Conservation (phyloP, 2,329 filamentous ascomycete species). For the Rhinocladiella similis region DNA sequence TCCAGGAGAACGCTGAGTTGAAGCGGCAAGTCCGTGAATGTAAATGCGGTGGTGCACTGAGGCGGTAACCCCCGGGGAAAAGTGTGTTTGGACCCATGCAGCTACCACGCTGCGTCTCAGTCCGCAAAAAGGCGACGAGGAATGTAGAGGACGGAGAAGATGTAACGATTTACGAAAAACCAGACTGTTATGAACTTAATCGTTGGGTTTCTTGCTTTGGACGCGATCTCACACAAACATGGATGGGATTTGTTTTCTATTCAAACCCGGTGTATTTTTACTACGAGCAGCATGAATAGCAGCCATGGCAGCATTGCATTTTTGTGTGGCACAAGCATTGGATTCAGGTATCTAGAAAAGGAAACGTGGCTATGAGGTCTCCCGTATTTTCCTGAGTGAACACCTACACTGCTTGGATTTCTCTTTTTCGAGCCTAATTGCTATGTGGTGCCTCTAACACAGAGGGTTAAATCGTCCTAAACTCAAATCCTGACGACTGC, state of each 20-base stretch:
- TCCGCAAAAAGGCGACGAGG: background rate
- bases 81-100: too few species aligned
- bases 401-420: too few species aligned
- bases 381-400: too few species aligned
- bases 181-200: background rate
- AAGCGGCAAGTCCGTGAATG: slow-evolving; percentile 67
- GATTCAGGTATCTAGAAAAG: background rate
- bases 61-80: too few species aligned
- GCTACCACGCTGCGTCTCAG: background rate
- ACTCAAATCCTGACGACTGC: background rate
- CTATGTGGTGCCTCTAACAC: too few species aligned
- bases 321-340: background rate
- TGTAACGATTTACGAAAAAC: background rate
- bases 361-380: too few species aligned
- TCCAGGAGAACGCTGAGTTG: slow-evolving; percentile 81
- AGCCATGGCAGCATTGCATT: background rate
- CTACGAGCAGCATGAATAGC: background rate
- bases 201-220: background rate
- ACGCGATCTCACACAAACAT: too few species aligned
- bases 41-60: slow-evolving; percentile 22
- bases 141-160: too few species aligned
- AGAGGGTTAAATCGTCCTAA: too few species aligned
- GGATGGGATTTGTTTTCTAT: too few species aligned
- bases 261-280: background rate
- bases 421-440: too few species aligned